These are phyloP conservation scores for Starmerella lactis-condensi DNA, from an alignment of 805 yeast genomes.

Conservation along the genomic window DNA sequence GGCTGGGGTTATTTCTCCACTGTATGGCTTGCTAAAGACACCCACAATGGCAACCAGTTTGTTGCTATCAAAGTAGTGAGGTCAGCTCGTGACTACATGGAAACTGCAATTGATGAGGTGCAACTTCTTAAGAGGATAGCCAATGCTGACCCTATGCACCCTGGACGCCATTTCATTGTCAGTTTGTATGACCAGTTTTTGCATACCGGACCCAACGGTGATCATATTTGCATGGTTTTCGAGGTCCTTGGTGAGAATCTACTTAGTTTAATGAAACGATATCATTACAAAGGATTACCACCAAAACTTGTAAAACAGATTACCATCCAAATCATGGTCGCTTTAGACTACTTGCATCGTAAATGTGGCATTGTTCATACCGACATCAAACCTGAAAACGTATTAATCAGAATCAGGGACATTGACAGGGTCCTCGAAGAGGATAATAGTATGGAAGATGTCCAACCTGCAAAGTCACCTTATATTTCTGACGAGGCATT, in stretches of 20 bases:
- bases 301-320: slow-evolving; percentile 58
- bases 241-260: slow-evolving; percentile 92
- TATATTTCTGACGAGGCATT: too few relatives aligned
- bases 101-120: slow-evolving; percentile 87
- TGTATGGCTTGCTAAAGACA: slow-evolving; percentile 69
- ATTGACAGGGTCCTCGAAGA: slow-evolving; percentile 62
- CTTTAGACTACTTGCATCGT: slow-evolving; percentile 54
- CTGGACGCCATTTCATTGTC: slow-evolving; percentile 68
- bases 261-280: slow-evolving; percentile 64
- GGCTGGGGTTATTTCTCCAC: slow-evolving; percentile 99
- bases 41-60: slow-evolving; percentile 39
- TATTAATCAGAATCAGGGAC: slow-evolving; percentile 63
- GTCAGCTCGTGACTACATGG: slow-evolving; percentile 77
- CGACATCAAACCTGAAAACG: slow-evolving; percentile 58
- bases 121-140: slow-evolving; percentile 48
- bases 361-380: slow-evolving; percentile 60
- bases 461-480: too few relatives aligned
- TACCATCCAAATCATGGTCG: slow-evolving; percentile 55
- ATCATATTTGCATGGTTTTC: slow-evolving; percentile 90
- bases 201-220: slow-evolving; percentile 79
- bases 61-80: slow-evolving; percentile 92
- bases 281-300: slow-evolving; percentile 64
- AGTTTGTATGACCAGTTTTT: slow-evolving; percentile 66
- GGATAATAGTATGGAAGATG: too few relatives aligned
- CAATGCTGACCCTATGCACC: slow-evolving; percentile 45